Conservation (phyloP, 2,329 filamentous ascomycete genomes). For the Cercospora berteroae region DNA sequence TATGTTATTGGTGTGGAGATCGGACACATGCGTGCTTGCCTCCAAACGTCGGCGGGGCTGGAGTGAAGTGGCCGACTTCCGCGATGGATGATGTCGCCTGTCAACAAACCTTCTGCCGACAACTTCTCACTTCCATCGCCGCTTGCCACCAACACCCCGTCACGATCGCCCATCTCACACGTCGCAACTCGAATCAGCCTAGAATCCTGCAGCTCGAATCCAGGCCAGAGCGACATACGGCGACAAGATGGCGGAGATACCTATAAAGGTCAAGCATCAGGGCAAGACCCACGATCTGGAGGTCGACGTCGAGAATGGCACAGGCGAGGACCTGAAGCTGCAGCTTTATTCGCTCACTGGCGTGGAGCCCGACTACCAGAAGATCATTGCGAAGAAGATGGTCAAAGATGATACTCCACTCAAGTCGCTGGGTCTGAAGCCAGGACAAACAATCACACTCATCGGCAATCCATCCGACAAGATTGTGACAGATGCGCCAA, state of each 20-base stretch:
- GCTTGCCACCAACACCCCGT: not conserved
- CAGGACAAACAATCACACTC: slow-evolving; percentile 89
- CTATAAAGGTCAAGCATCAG: slow-evolving; percentile 82
- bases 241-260: slow-evolving; percentile 34
- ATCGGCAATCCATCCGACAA: slow-evolving; percentile 81
- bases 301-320: slow-evolving; percentile 71
- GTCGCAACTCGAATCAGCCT: not conserved
- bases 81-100: slow-evolving; percentile 4
- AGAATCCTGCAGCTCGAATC: not conserved
- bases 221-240: not conserved
- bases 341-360: slow-evolving; percentile 94
- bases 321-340: slow-evolving; percentile 90
- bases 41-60: not conserved
- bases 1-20: not conserved
- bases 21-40: not conserved
- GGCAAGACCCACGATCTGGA: slow-evolving; percentile 95
- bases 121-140: not conserved
- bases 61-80: not conserved
- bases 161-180: not conserved
- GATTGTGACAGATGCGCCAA: slow-evolving; percentile 64
- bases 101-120: slow-evolving; percentile 4
- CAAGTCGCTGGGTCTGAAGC: slow-evolving; percentile 78
- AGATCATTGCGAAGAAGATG: slow-evolving; percentile 90
- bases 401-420: slow-evolving; percentile 94
- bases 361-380: slow-evolving; percentile 94